These are phyloP conservation scores for Dictyostelium capitatum DNA, from an alignment of 78 protist species.

Conservation along the genomic window DNA sequence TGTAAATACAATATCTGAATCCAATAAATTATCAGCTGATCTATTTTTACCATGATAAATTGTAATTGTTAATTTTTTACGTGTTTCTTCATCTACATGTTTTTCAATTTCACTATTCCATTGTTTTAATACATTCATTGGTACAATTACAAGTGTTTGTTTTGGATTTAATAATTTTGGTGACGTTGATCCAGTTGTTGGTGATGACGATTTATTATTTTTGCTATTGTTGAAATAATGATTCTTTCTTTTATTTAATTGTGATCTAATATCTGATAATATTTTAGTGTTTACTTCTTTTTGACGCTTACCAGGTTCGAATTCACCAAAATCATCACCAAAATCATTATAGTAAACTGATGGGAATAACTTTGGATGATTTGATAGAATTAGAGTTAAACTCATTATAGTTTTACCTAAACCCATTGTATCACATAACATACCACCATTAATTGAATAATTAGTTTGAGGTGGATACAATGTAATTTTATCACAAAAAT, in stretches of 20 bases:
- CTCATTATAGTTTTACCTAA: constrained; percentile 82
- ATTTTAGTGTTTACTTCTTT: background rate
- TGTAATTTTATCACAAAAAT: constrained; percentile 46
- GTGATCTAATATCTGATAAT: background rate
- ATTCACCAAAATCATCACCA: background rate
- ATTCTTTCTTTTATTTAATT: background rate
- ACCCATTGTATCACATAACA: constrained; percentile 83
- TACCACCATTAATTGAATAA: constrained; percentile 37
- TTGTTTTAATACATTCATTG: constrained; percentile 9
- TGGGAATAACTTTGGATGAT: constrained; percentile 27
- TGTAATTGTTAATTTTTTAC: background rate
- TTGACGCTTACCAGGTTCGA: no score
- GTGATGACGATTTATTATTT: background rate
- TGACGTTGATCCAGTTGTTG: background rate
- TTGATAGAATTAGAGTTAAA: constrained; percentile 21
- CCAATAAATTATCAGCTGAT: background rate
- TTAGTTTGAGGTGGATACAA: constrained; percentile 16
- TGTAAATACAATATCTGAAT: constrained; percentile 40
- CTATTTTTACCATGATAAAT: constrained; percentile 17
- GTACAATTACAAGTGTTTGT: constrained; percentile 59
- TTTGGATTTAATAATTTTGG: background rate
- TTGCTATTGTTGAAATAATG: background rate
- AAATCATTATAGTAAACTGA: background rate
- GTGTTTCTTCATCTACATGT: background rate
- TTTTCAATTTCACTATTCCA: constrained; percentile 51